Evolutionary conservation across 176 grass and related monocot species (phyloP).

Genomic region (Oryza nivara): DNA sequence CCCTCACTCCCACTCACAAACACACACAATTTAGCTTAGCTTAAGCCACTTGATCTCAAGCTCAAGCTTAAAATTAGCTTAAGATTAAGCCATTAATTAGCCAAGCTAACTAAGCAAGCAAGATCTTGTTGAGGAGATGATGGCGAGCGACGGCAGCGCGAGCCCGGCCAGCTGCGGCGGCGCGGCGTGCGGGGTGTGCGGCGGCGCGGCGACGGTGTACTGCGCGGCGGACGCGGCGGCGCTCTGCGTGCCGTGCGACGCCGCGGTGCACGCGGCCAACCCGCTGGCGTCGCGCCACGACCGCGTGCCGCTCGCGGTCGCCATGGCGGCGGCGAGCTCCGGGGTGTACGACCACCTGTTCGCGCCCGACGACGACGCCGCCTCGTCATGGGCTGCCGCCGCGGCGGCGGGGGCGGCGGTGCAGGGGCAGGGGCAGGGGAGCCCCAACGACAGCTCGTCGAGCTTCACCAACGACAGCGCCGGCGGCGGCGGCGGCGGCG

Average conservation of each 20-base stretch:
- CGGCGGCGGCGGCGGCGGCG: slow-evolving; percentile 23
- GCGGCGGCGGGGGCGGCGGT: background rate
- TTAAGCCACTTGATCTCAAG: too few species aligned
- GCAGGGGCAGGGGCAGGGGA: slow-evolving; percentile 7
- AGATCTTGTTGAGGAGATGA: background rate
- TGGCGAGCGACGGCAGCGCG: slow-evolving; percentile 49
- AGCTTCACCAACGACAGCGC: slow-evolving; percentile 37
- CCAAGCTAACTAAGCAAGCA: background rate
- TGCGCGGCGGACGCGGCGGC: slow-evolving; percentile 59
- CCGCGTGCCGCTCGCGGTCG: slow-evolving; percentile 39
- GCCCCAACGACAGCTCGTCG: slow-evolving; percentile 41
- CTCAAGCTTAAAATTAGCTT: too few species aligned
- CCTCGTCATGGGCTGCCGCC: slow-evolving; percentile 29
- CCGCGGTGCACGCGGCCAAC: slow-evolving; percentile 55
- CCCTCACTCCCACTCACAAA: slow-evolving; percentile 42
- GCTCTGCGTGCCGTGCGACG: slow-evolving; percentile 64
- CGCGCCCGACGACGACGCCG: slow-evolving; percentile 30
- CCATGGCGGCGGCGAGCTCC: slow-evolving; percentile 31
- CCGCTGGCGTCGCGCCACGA: slow-evolving; percentile 50
- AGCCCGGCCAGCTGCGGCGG: slow-evolving; percentile 28
- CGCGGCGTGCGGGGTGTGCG: slow-evolving; percentile 54
- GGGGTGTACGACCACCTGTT: slow-evolving; percentile 60
- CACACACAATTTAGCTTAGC: background rate
- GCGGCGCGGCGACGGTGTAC: slow-evolving; percentile 40
- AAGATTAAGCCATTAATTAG: background rate